These are phyloP conservation scores for Nemania sp. DNA, from an alignment of 2,329 filamentous ascomycete species.

Conservation along the genomic window DNA sequence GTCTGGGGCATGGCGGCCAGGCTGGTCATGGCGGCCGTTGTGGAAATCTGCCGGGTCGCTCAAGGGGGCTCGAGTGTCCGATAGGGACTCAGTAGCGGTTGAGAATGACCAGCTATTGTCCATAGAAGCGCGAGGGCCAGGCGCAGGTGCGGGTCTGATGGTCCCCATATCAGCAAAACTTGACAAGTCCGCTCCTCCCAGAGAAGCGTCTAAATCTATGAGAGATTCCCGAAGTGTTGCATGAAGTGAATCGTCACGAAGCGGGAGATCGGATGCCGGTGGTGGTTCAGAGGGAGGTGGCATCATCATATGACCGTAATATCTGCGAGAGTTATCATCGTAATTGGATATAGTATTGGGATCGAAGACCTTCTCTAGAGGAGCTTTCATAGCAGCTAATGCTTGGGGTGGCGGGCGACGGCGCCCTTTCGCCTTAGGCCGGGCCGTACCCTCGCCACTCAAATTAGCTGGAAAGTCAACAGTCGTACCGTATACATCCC, in stretches of 20 bases:
- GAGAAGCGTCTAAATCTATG: slow-evolving; percentile 65
- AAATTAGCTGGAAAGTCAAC: slow-evolving; percentile 55
- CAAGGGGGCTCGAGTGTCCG: slow-evolving; percentile 51
- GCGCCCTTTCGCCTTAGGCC: slow-evolving; percentile 55
- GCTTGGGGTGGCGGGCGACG: slow-evolving; percentile 61
- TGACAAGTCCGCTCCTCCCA: slow-evolving; percentile 58
- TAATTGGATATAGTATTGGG: slow-evolving; percentile 67
- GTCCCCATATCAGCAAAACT: slow-evolving; percentile 65
- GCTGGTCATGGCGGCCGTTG: too few species aligned
- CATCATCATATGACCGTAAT: slow-evolving; percentile 56
- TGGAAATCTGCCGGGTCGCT: slow-evolving; percentile 62
- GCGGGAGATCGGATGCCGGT: slow-evolving; percentile 56
- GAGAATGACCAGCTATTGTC: slow-evolving; percentile 53
- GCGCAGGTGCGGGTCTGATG: slow-evolving; percentile 50
- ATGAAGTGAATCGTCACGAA: slow-evolving; percentile 59
- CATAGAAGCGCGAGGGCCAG: slow-evolving; percentile 47
- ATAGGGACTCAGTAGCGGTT: slow-evolving; percentile 47
- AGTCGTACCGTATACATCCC: slow-evolving; percentile 61
- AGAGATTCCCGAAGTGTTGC: slow-evolving; percentile 62
- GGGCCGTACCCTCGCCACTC: slow-evolving; percentile 55
- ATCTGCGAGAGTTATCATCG: slow-evolving; percentile 63
- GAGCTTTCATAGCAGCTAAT: slow-evolving; percentile 59
- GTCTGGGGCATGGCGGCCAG: slow-evolving; percentile 55
- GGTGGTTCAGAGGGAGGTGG: slow-evolving; percentile 37
- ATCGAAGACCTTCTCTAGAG: slow-evolving; percentile 67